Evolutionary conservation across 2,329 filamentous ascomycete species (phyloP).

Genomic region (Graphium sp.): DNA sequence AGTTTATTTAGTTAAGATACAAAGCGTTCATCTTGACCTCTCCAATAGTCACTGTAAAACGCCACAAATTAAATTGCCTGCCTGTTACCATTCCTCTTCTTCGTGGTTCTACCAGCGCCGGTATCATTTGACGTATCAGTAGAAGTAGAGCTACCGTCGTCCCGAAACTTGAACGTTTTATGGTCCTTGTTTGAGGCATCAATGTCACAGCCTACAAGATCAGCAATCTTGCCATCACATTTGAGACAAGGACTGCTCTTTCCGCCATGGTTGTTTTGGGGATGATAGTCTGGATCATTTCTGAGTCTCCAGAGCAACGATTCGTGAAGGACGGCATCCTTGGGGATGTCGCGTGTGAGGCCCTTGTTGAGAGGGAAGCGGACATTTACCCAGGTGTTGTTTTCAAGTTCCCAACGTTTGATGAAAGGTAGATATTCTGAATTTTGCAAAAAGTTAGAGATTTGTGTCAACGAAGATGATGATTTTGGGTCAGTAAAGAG

Average conservation of each 20-base stretch:
- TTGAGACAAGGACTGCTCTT: conserved; percentile 14
- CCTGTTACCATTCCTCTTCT: too few relatives aligned
- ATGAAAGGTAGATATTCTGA: conserved; percentile 20
- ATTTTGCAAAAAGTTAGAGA: background rate
- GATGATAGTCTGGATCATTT: conserved; percentile 12
- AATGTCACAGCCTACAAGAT: conserved; percentile 1
- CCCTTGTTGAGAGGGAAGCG: conserved; percentile 20
- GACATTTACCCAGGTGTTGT: conserved; percentile 14
- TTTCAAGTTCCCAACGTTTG: conserved; percentile 20
- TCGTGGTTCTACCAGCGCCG: too few relatives aligned
- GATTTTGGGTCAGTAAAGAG: background rate
- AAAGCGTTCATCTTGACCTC: too few relatives aligned
- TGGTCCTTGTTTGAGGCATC: conserved; percentile 1
- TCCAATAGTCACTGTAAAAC: too few relatives aligned
- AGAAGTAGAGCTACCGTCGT: too few relatives aligned
- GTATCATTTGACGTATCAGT: too few relatives aligned
- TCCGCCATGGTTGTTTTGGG: conserved; percentile 17
- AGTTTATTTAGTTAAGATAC: too few relatives aligned
- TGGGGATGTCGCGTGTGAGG: conserved; percentile 18
- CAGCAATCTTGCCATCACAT: conserved; percentile 2
- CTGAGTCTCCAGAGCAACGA: conserved; percentile 17
- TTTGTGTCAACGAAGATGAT: too few relatives aligned
- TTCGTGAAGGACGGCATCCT: conserved; percentile 19
- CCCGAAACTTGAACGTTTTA: conserved; percentile 1
- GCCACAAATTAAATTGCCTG: too few relatives aligned